Base-by-base conservation (phyloP, 257 asterid species). In the Mitragyna speciosa region DNA sequence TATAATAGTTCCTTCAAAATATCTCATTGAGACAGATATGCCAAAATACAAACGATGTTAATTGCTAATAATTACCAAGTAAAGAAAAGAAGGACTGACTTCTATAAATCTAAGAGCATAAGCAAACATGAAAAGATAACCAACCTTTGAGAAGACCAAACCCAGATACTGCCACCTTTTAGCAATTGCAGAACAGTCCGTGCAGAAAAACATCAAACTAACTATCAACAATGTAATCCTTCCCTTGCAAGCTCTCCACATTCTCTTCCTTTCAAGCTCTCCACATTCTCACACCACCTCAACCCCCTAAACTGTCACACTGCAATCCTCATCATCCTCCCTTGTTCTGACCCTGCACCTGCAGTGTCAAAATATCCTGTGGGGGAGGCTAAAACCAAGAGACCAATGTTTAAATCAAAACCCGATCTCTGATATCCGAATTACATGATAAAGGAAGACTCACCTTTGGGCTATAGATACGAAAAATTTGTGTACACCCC, bases 361-460 rank as follows among this genome's bases (percentile, higher is more conserved):
- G 41, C 41, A 1, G 41, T 36, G 41, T 36, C 41, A 4, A 36
- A 36, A 36, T n/a, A n/a, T n/a, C n/a, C n/a, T n/a, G n/a, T n/a
- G n/a, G n/a, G n/a, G n/a, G n/a, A n/a, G n/a, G n/a, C n/a, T n/a
- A n/a, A n/a, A n/a, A n/a, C n/a, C n/a, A n/a, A n/a, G n/a, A n/a
- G 41, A 36, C 2, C 41, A 36, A 36, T 1, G 2, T 36, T 36
- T 36, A 36, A 36, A 36, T 36, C 54, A 48, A 47, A 41, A n/a
- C 45, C 17, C 10, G 43, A 26, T 6, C 54, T 36, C 41, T 36
- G 41, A 36, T 36, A 2, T 36, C 41, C 41, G 30, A 24, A 76
- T 16, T 49, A 67, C 72, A 75, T 45, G 30, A 28, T 36, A 36
- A 68, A 54, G 68, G 75, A 64, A 41, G 61, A 69, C 7, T 81